These are phyloP conservation scores for Hypocrella siamensis DNA, from an alignment of 2,329 filamentous ascomycete genomes.

Conservation along the genomic window DNA sequence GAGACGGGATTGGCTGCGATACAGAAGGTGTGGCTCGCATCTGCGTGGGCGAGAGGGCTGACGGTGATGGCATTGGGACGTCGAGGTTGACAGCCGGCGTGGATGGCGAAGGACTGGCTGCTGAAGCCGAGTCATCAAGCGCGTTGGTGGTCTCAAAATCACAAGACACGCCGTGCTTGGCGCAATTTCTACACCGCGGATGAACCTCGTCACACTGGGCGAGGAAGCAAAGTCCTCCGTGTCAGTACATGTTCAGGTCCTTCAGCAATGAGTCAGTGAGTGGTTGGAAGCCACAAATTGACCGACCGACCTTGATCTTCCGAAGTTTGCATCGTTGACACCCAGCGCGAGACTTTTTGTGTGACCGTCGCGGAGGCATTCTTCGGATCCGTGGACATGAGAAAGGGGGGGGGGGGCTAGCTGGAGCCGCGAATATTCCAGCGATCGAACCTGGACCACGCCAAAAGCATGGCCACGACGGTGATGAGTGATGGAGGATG, in stretches of 20 bases:
- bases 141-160: constrained; percentile 43
- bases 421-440: constrained; percentile 6
- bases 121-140: constrained; percentile 25
- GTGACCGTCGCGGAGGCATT: constrained; percentile 51
- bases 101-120: constrained; percentile 13
- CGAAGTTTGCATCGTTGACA: constrained; percentile 50
- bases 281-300: neutral
- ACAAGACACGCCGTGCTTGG: constrained; percentile 50
- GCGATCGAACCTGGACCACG: constrained; percentile 5
- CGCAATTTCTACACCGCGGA: constrained; percentile 49
- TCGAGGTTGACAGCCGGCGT: constrained; percentile 2
- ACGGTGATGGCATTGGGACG: constrained; percentile 7
- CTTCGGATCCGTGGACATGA: too few species aligned
- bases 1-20: constrained; percentile 6
- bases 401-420: constrained; percentile 4
- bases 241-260: neutral
- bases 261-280: neutral
- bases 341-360: constrained; percentile 55
- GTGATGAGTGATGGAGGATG: too few species aligned
- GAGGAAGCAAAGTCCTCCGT: neutral
- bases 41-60: constrained; percentile 15
- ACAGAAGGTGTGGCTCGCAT: constrained; percentile 14
- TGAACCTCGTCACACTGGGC: constrained; percentile 48
- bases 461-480: constrained; percentile 13
- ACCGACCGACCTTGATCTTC: constrained; percentile 48